Evolutionary conservation across 2,329 filamentous ascomycete species (phyloP), one percentile per base, ranked within the genome.

Genomic region (Chaetomium sp.): DNA sequence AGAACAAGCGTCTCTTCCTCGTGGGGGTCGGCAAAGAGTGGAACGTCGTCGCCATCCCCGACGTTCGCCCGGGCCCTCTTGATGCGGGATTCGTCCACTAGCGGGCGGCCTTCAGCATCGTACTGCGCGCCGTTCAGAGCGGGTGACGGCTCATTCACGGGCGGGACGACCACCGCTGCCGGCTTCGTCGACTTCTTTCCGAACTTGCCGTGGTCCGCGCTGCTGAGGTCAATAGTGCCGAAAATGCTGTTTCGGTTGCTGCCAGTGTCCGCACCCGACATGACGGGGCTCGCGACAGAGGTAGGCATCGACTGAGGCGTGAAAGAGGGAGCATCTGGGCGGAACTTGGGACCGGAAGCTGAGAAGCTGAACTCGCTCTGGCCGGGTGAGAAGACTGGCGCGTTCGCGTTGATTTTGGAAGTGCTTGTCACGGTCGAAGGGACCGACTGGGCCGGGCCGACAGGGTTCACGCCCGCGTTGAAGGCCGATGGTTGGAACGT

Each of bases 101-200:
- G 77, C 14, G 80, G 70, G 33, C 84, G 81, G 12, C 85, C 84
- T 59, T 85, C 78, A 3, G 79, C 76, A 58, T 84, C 81, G 56
- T 87, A 68, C 6, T 62, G 59, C 0, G 59, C 61, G 36, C 64
- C 62, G 1, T 66, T 61, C 2, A 61, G 54, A 2, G 49, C 43
- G 1, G 69, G 67, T 12, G 70, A 67, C 1, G 69, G 70, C 11
- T 27, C 33, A 63, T 76, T 84, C 55, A 83, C 77, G 1, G 88
- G 88, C 41, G 78, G 79, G 8, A 92, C 72, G 59, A 96, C 95
- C 0, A 91, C 88, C 53, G 96, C 81, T 8, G 90, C 90, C 72
- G 19, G 19, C 19, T 27, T 27, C 19, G 94, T 96, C 4, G 86
- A 89, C 63, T 83, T 84, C 71, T 88, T 90, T 0, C 73, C 69